Base-by-base conservation (phyloP, 169 alveolate species). In the Plasmodium sp. region DNA sequence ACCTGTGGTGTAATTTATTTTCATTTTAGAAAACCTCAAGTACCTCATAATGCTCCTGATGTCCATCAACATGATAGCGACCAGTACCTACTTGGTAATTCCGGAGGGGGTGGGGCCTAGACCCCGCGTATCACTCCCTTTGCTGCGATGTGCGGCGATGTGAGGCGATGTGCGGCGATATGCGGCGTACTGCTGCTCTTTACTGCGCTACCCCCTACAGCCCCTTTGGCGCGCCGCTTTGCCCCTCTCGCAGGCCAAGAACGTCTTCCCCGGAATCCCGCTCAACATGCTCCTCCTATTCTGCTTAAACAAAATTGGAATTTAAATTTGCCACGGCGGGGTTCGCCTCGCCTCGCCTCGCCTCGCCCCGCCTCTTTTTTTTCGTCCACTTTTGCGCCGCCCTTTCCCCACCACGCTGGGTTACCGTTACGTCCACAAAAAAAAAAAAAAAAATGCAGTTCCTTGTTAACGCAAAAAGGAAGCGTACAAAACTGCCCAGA, bases 61-160 rank as follows among this genome's bases (percentile, higher is more conserved):
- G 33, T 45, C 39, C 34, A 56, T 79, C 9, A 80, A 88, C 43
- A 41, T 88, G 34, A 88, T 88, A 79, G 86, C 83, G 36, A 80
- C 94, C 7, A 79, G 94, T 14, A 80, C 94, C n/a, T 80, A 79
- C 18, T 39, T 88, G 94, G 94, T 88, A 88, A 88, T 83, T 56
- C 58, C 31, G 39, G 39, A 83, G 39, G 34, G 33, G 62, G 86
- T 58, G 10, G 39, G 2, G 72, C 16, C 36, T 58, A 31, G 18
- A 39, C 27, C 92, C 48, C 48, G 43, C 31, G 56, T 16, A 14
- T 43, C 67, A 51, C 75, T 27, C 54, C 4, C 39, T 67, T 67
- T 14, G 72, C 27, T 39, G 22, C 83, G 41, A 36, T 36, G 2
- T 1, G 41, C 41, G 41, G 4, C 0, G 41, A 36, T 36, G 2